A percentile compares a stretch with the other conserved stretches of the same genome.
phyloP scores from a whole-genome alignment of 768 basidiomycete genomes.

The Termitomyces sp. region DNA sequence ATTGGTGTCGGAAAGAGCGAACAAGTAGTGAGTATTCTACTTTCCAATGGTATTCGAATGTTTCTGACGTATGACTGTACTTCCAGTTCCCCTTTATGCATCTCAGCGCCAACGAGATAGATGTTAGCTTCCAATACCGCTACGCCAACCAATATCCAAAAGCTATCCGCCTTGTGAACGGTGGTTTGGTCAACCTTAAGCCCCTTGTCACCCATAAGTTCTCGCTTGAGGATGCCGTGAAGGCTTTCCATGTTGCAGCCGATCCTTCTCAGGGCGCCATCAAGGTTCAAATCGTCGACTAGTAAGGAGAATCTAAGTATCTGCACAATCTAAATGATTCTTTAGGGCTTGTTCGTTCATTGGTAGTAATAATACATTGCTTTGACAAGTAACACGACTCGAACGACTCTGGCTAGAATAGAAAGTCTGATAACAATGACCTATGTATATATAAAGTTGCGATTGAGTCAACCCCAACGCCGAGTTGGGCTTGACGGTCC shows the following conservation, averaged over 20 bases:
- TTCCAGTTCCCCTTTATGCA: slow-evolving; percentile 68
- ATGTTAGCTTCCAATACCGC: slow-evolving; percentile 63
- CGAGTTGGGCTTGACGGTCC: slow-evolving; percentile 17
- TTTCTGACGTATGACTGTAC: not conserved
- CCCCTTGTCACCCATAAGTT: slow-evolving; percentile 80
- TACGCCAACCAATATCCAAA: slow-evolving; percentile 80
- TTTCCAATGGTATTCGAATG: not conserved
- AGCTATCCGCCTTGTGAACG: slow-evolving; percentile 77
- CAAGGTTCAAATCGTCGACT: slow-evolving; percentile 63
- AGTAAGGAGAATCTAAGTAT: not conserved
- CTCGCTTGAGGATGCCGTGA: slow-evolving; percentile 61
- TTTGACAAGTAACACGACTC: not conserved
- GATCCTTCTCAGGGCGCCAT: slow-evolving; percentile 64
- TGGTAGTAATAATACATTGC: slow-evolving; percentile 2
- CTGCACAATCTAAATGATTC: not conserved
- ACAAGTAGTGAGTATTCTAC: slow-evolving; percentile 35
- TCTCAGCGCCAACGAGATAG: slow-evolving; percentile 64
- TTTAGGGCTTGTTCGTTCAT: not conserved
- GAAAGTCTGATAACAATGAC: not conserved
- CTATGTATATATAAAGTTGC: not conserved
- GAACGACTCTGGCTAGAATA: not conserved
- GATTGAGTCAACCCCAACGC: slow-evolving; percentile 3
- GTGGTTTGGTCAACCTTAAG: slow-evolving; percentile 63
- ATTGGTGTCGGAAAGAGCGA: slow-evolving; percentile 67
- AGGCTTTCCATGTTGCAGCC: slow-evolving; percentile 76